A percentile compares a stretch with the other conserved stretches of the same genome.
Conservation (phyloP, 2,329 filamentous ascomycete species). For the Botrytis fragariae region DNA sequence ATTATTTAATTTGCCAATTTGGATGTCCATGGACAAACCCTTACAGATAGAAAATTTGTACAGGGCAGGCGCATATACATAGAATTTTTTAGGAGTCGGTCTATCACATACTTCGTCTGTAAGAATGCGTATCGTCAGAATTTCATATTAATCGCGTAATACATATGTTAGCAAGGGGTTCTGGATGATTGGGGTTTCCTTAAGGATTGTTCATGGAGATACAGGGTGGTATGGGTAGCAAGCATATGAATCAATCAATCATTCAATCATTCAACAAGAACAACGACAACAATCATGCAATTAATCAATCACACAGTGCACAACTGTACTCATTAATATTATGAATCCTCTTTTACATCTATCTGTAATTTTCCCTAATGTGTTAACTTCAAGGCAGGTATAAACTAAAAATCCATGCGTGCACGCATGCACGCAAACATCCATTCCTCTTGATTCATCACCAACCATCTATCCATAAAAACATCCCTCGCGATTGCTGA, state of each 20-base stretch:
- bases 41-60: not conserved
- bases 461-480: not conserved
- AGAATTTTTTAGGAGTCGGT: not conserved
- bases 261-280: not conserved
- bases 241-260: not conserved
- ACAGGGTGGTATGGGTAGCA: not conserved
- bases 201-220: not conserved
- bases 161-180: not conserved
- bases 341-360: not conserved
- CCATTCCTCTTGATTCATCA: not conserved
- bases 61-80: conserved; percentile 1
- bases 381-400: not conserved
- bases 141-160: not conserved
- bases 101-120: not conserved
- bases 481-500: not conserved
- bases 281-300: not conserved
- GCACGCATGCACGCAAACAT: not conserved
- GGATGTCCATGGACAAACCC: not conserved
- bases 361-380: not conserved
- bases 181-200: not conserved
- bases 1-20: not conserved
- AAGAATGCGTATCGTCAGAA: not conserved
- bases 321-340: not conserved
- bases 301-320: not conserved
- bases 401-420: not conserved